These are phyloP conservation scores for Amylostereum areolatum DNA, from an alignment of 1,284 basidiomycete genomes.

Conservation along the genomic window DNA sequence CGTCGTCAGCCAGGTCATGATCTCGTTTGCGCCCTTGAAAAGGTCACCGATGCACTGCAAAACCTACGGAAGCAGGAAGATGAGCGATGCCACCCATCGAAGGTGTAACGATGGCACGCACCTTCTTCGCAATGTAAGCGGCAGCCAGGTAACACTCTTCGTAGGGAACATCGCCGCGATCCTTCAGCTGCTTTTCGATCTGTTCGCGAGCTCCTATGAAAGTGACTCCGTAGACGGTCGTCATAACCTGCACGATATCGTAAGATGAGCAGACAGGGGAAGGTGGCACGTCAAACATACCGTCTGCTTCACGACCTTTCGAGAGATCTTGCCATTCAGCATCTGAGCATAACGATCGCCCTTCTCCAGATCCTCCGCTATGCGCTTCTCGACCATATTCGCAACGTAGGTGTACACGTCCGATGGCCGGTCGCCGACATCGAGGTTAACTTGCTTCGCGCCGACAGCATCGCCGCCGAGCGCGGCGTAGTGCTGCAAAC, in stretches of 20 bases:
- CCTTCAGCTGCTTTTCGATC: conserved; percentile 85
- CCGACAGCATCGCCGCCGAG: conserved; percentile 90
- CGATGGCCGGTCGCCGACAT: conserved; percentile 80
- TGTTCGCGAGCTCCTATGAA: conserved; percentile 94
- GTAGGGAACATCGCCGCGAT: conserved; percentile 66
- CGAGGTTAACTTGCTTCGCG: conserved; percentile 91
- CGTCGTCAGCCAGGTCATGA: conserved; percentile 88
- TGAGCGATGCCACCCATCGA: background rate
- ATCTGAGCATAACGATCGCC: conserved; percentile 49
- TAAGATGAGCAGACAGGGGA: background rate
- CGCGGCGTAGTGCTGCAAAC: conserved; percentile 97
- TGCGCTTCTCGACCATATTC: conserved; percentile 62
- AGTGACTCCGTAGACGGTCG: conserved; percentile 98
- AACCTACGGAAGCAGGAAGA: conserved; percentile 34
- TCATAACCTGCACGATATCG: conserved; percentile 73
- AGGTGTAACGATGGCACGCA: conserved; percentile 22
- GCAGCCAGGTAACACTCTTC: conserved; percentile 77
- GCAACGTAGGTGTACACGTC: conserved; percentile 98
- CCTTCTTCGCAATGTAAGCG: conserved; percentile 78
- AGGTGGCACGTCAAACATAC: conserved; percentile 32
- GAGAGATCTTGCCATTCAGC: conserved; percentile 76
- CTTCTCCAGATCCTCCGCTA: conserved; percentile 42
- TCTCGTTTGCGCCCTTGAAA: conserved; percentile 86
- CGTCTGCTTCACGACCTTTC: conserved; percentile 99
- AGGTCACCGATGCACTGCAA: conserved; percentile 88